These are phyloP conservation scores for Passiflora organensis DNA, from an alignment of 345 rosid genomes.

Conservation along the genomic window DNA sequence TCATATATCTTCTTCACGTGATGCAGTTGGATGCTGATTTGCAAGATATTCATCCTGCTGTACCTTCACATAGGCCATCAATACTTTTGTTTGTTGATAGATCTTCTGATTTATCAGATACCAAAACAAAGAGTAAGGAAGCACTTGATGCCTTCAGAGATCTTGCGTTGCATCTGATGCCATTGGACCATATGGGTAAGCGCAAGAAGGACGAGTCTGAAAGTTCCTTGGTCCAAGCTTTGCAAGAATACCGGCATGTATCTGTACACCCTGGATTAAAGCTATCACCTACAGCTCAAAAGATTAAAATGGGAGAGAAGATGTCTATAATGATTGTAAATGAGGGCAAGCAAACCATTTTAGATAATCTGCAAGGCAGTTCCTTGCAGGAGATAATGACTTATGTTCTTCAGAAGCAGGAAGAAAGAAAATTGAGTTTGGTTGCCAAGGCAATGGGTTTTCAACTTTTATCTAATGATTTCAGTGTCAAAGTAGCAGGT, in stretches of 20 bases:
- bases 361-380: conserved; percentile 57
- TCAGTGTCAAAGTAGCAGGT: conserved; percentile 43
- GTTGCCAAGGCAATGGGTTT: conserved; percentile 86
- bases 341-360: conserved; percentile 50
- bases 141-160: conserved; percentile 64
- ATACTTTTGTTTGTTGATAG: conserved; percentile 82
- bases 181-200: conserved; percentile 23
- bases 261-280: conserved; percentile 42
- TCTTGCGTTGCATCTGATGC: conserved; percentile 44
- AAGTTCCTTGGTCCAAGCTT: conserved; percentile 32
- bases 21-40: conserved; percentile 59
- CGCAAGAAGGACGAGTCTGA: conserved; percentile 27
- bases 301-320: conserved; percentile 48
- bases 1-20: conserved; percentile 6
- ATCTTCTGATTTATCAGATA: conserved; percentile 49
- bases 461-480: conserved; percentile 73
- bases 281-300: conserved; percentile 36
- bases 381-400: conserved; percentile 66
- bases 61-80: conserved; percentile 70
- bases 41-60: conserved; percentile 40
- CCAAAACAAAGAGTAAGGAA: conserved; percentile 51
- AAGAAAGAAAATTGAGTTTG: conserved; percentile 54
- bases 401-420: conserved; percentile 57
- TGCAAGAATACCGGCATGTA: conserved; percentile 25
- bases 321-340: conserved; percentile 64